Evolutionary conservation across 768 basidiomycete genomes (phyloP).

Genomic region (Boletus rubroflammeus): DNA sequence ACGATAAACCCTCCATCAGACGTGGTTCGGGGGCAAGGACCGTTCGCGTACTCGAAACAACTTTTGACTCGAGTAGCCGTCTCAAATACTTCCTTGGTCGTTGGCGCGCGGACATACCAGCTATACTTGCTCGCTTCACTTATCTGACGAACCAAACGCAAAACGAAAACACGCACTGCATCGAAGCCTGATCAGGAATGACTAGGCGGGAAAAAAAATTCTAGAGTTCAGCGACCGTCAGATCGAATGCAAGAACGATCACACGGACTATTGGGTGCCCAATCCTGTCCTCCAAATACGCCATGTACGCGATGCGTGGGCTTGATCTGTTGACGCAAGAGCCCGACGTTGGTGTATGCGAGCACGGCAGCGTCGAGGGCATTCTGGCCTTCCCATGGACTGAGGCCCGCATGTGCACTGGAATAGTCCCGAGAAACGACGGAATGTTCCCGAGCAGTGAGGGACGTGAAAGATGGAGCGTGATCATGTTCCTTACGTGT

Average conservation of each 20-base stretch:
- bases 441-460: not conserved
- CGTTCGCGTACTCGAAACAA: constrained; percentile 61
- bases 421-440: not conserved
- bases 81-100: constrained; percentile 52
- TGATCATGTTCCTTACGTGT: constrained; percentile 48
- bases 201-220: constrained; percentile 41
- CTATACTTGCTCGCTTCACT: constrained; percentile 31
- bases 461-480: not conserved
- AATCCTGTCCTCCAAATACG: constrained; percentile 70
- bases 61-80: constrained; percentile 58
- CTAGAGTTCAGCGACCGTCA: not conserved
- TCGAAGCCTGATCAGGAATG: constrained; percentile 76
- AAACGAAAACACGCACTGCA: constrained; percentile 47
- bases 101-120: constrained; percentile 73
- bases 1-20: not conserved
- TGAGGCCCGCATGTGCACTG: constrained; percentile 74
- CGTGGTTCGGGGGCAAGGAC: not conserved
- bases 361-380: constrained; percentile 83
- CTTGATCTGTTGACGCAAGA: constrained; percentile 76
- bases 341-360: constrained; percentile 74
- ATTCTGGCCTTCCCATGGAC: constrained; percentile 86
- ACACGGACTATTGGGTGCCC: constrained; percentile 66
- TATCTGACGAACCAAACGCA: not conserved
- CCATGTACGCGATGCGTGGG: constrained; percentile 80
- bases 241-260: not conserved